A percentile compares a stretch with the other conserved stretches of the same genome.
Conservation (phyloP, 306 rosid genomes). For the Sphenostylis stenocarpa region DNA sequence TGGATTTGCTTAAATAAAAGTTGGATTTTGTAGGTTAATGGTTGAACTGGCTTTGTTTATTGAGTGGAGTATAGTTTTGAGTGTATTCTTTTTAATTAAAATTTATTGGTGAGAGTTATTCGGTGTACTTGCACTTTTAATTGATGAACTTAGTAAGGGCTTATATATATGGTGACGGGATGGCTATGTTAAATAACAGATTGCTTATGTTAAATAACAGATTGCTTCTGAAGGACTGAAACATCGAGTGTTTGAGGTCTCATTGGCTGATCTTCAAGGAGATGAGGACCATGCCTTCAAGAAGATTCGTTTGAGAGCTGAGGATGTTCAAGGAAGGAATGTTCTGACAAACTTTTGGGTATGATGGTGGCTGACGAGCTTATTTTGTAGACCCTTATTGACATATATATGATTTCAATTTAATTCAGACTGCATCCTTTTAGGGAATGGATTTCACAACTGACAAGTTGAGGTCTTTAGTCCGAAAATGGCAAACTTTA, state of each 20-base stretch:
- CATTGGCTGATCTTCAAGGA: constrained; percentile 91
- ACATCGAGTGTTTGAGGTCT: constrained; percentile 88
- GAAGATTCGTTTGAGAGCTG: constrained; percentile 92
- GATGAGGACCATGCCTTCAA: constrained; percentile 94
- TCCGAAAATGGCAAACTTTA: constrained; percentile 84
- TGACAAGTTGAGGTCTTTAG: constrained; percentile 91
- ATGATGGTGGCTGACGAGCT: constrained; percentile 15
- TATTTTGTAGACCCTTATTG: background rate
- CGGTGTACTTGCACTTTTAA: background rate
- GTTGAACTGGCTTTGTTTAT: background rate
- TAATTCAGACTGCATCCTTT: background rate
- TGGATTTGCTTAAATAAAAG: background rate
- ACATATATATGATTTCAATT: background rate
- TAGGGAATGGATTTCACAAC: constrained; percentile 95
- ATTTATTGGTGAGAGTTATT: background rate
- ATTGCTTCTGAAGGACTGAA: constrained; percentile 98
- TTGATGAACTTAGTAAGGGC: background rate
- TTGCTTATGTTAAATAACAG: constrained; percentile 86
- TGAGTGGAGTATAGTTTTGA: background rate
- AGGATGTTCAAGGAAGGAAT: constrained; percentile 89
- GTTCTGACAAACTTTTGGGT: constrained; percentile 96
- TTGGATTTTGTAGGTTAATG: background rate
- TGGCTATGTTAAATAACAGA: constrained; percentile 43
- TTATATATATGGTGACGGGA: background rate
- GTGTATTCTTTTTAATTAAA: background rate